These are phyloP conservation scores for Cytospora chrysosperma DNA, from an alignment of 2,329 filamentous ascomycete species.

Conservation along the genomic window DNA sequence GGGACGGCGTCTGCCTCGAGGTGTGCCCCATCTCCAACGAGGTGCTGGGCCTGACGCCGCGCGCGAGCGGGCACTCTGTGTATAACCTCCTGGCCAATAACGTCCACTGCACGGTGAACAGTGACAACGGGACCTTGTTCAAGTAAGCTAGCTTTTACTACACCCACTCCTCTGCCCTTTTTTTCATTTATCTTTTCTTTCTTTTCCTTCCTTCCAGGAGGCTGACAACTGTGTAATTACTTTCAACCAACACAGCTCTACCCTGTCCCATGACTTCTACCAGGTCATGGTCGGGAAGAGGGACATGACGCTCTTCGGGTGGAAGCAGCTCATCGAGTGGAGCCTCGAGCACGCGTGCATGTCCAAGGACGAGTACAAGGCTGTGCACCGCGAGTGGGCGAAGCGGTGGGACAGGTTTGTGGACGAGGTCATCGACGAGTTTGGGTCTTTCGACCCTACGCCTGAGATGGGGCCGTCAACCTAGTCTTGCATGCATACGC, in stretches of 20 bases:
- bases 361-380: constrained; percentile 39
- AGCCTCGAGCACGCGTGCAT: constrained; percentile 62
- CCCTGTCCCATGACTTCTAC: constrained; percentile 74
- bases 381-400: constrained; percentile 47
- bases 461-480: not conserved
- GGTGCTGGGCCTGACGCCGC: constrained; percentile 66
- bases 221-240: not conserved
- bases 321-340: constrained; percentile 67
- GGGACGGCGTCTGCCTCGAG: constrained; percentile 67
- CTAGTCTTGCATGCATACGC: too few relatives aligned
- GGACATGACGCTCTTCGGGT: constrained; percentile 66
- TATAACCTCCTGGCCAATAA: constrained; percentile 69
- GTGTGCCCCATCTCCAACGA: constrained; percentile 78
- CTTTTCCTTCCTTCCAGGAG: not conserved
- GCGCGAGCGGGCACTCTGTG: constrained; percentile 64
- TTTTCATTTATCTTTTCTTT: too few relatives aligned
- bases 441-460: constrained; percentile 29
- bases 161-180: not conserved
- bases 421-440: constrained; percentile 46
- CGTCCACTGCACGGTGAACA: constrained; percentile 71
- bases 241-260: constrained; percentile 58
- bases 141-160: constrained; percentile 52
- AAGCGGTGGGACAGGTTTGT: constrained; percentile 60
- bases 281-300: constrained; percentile 69
- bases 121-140: constrained; percentile 74